Evolutionary conservation across 768 basidiomycete species (phyloP).

Genomic region (Megacollybia marginata): DNA sequence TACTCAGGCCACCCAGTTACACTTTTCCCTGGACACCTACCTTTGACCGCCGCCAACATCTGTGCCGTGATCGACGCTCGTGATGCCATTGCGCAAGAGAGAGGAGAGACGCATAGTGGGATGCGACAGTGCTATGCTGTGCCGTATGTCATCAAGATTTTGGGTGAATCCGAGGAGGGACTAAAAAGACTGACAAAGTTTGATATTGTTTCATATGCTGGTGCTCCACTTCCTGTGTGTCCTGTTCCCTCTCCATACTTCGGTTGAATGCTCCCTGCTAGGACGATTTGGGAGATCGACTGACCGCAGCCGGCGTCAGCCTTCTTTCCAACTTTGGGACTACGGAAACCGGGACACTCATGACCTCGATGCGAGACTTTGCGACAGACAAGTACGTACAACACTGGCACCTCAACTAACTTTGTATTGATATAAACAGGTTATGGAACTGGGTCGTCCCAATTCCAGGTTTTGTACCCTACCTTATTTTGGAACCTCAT

Average conservation of each 20-base stretch:
- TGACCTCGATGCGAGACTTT: neutral
- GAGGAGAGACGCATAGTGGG: slow-evolving; percentile 15
- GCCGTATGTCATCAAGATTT: slow-evolving; percentile 32
- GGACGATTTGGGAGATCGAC: slow-evolving; percentile 43
- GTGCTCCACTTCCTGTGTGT: slow-evolving; percentile 37
- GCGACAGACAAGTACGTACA: neutral
- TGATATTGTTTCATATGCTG: slow-evolving; percentile 44
- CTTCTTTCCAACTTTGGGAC: slow-evolving; percentile 42
- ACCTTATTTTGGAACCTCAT: slow-evolving; percentile 34
- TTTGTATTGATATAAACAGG: slow-evolving; percentile 44
- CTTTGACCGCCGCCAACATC: slow-evolving; percentile 39
- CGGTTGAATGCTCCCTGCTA: neutral
- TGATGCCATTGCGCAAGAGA: too few species aligned
- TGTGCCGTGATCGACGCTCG: slow-evolving; percentile 24
- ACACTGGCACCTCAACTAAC: slow-evolving; percentile 33
- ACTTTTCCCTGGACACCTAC: slow-evolving; percentile 35
- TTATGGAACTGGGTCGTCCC: slow-evolving; percentile 47
- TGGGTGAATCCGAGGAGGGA: slow-evolving; percentile 42
- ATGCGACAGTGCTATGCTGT: slow-evolving; percentile 26
- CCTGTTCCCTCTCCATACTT: neutral
- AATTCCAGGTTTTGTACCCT: slow-evolving; percentile 20
- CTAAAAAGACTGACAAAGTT: slow-evolving; percentile 31
- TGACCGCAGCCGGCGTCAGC: slow-evolving; percentile 40
- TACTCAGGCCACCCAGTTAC: slow-evolving; percentile 33
- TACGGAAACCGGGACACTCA: slow-evolving; percentile 24